Evolutionary conservation across 148 eudicot genomes (phyloP).

Genomic region (Selenicereus undatus): DNA sequence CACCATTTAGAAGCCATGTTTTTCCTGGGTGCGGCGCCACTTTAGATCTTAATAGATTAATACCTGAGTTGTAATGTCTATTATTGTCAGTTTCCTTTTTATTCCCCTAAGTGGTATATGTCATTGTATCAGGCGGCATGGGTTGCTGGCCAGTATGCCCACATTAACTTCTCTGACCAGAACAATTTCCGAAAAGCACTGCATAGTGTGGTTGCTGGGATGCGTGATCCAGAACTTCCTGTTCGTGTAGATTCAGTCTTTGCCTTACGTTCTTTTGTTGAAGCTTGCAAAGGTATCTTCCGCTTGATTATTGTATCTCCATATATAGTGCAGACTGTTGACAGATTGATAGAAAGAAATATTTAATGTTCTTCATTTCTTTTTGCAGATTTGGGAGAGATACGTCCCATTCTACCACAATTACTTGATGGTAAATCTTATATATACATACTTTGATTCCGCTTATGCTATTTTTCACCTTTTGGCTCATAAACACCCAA

Average conservation of each 20-base stretch:
- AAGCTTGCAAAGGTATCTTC: constrained; percentile 84
- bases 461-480: neutral
- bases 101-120: neutral
- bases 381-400: constrained; percentile 75
- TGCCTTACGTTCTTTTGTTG: constrained; percentile 94
- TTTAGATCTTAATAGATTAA: neutral
- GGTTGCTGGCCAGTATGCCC: constrained; percentile 99
- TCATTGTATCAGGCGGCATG: constrained; percentile 80
- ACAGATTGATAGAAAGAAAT: neutral
- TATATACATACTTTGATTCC: neutral
- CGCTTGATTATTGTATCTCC: neutral
- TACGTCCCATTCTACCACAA: constrained; percentile 95
- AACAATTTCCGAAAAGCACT: constrained; percentile 87
- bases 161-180: constrained; percentile 76
- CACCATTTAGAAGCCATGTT: too few species aligned
- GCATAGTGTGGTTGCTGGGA: constrained; percentile 91
- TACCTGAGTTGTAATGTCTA: neutral
- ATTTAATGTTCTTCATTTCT: constrained; percentile 1
- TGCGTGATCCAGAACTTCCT: constrained; percentile 96
- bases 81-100: neutral
- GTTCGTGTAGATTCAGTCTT: constrained; percentile 98
- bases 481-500: constrained; percentile 1
- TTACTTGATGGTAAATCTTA: constrained; percentile 71
- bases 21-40: neutral
- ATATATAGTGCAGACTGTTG: neutral